These are phyloP conservation scores for Stipa capillata DNA, from an alignment of 176 grass and related monocot genomes.

Conservation along the genomic window DNA sequence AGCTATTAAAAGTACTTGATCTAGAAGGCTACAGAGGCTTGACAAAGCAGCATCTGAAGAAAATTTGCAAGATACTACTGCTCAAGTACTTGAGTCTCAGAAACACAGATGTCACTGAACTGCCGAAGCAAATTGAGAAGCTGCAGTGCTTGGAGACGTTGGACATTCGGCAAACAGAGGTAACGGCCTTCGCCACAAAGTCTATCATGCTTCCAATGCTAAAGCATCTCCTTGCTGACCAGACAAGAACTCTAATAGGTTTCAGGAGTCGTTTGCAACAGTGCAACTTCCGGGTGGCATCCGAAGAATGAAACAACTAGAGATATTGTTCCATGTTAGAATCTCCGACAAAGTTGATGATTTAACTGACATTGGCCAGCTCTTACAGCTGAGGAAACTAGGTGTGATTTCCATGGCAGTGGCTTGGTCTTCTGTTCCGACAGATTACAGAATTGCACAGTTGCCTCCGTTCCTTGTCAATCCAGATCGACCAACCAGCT, in stretches of 20 bases:
- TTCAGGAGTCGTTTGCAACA: neutral
- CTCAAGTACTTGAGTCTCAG: conserved; percentile 26
- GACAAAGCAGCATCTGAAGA: neutral
- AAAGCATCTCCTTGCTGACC: conserved; percentile 21
- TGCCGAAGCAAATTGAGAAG: neutral
- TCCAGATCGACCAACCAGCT: neutral
- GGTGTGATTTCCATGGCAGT: neutral
- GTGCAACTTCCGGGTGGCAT: neutral
- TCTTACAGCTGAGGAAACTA: neutral
- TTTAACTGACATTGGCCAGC: too few relatives aligned
- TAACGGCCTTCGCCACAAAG: neutral
- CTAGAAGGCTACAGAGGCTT: conserved; percentile 2
- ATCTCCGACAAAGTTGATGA: neutral
- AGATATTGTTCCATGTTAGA: neutral
- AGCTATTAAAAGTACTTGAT: conserved; percentile 13
- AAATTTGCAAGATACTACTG: conserved; percentile 4
- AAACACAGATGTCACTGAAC: neutral
- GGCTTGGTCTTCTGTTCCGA: too few relatives aligned
- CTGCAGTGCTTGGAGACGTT: neutral
- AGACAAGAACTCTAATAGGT: too few relatives aligned
- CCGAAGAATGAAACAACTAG: conserved; percentile 1
- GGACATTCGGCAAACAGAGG: conserved; percentile 2
- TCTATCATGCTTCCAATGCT: neutral
- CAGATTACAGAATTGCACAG: neutral
- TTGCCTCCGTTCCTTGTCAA: neutral